Evolutionary conservation across 768 basidiomycete genomes (phyloP).

Genomic region (Naganishia vaughanmartiniae): DNA sequence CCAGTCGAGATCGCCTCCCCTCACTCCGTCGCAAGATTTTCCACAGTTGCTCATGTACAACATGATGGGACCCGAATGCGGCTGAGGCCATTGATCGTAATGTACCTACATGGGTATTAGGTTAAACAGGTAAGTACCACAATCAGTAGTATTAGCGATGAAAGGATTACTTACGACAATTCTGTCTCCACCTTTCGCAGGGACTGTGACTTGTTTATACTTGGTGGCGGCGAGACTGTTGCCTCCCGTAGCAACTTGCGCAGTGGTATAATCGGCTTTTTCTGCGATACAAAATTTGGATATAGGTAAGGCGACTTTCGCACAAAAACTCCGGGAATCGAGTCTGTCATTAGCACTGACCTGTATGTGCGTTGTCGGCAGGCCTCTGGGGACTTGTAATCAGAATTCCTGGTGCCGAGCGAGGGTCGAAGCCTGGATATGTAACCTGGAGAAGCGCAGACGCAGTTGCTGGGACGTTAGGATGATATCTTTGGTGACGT

Average conservation of each 20-base stretch:
- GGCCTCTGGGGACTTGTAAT: not conserved
- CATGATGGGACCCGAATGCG: constrained; percentile 21
- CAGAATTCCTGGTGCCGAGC: not conserved
- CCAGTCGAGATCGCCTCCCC: constrained; percentile 12
- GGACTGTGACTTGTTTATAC: not conserved
- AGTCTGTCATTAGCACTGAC: not conserved
- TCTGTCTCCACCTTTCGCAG: constrained; percentile 9
- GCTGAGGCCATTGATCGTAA: constrained; percentile 25
- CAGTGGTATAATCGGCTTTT: constrained; percentile 14
- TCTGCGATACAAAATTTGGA: not conserved
- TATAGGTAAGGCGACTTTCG: too few relatives aligned
- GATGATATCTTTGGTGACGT: too few relatives aligned
- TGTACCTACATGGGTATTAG: not conserved
- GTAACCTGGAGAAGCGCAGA: not conserved
- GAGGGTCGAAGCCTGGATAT: not conserved
- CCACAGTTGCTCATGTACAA: constrained; percentile 24
- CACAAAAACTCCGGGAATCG: not conserved
- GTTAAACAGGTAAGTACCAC: not conserved
- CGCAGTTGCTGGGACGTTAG: too few relatives aligned
- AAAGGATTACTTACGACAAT: not conserved
- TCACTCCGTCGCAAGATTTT: constrained; percentile 1
- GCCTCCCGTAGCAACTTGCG: constrained; percentile 9
- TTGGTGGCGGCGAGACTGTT: not conserved
- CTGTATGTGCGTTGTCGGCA: constrained; percentile 9
- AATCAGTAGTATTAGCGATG: not conserved